phyloP scores from a whole-genome alignment of 2,329 filamentous ascomycete genomes.

The Xylaria sp. region DNA sequence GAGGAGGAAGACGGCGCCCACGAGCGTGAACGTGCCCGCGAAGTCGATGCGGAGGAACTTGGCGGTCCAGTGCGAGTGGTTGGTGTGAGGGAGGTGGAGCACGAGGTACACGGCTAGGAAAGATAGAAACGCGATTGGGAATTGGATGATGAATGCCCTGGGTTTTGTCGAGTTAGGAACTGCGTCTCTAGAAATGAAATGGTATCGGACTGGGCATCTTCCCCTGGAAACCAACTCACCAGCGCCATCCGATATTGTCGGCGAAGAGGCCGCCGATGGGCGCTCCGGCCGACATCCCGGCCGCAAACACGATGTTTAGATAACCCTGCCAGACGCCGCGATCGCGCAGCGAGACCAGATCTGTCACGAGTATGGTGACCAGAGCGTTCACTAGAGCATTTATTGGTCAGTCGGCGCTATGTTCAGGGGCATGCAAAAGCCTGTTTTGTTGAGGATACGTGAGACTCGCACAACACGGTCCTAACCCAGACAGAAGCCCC shows the following conservation, averaged over 20 bases:
- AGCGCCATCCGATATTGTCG: conserved; percentile 54
- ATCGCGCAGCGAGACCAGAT: conserved; percentile 61
- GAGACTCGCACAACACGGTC: background rate
- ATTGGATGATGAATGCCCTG: conserved; percentile 77
- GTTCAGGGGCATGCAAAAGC: background rate
- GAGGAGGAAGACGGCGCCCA: conserved; percentile 72
- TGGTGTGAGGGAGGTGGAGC: conserved; percentile 69
- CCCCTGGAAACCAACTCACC: conserved; percentile 51
- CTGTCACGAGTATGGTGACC: conserved; percentile 60
- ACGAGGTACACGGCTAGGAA: conserved; percentile 71
- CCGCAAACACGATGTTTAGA: conserved; percentile 49
- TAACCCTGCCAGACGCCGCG: conserved; percentile 56
- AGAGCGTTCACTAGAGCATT: conserved; percentile 51
- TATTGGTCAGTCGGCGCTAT: background rate
- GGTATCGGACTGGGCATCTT: background rate
- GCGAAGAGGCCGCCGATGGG: conserved; percentile 49
- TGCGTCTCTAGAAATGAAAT: background rate
- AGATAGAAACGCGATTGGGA: conserved; percentile 74
- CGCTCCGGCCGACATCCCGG: conserved; percentile 52
- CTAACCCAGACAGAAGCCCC: background rate
- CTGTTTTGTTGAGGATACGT: too few relatives aligned
- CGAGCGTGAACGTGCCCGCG: conserved; percentile 73
- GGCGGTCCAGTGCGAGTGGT: conserved; percentile 70
- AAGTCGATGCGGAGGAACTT: conserved; percentile 79
- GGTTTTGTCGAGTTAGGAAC: conserved; percentile 18